phyloP scores from a whole-genome alignment of 139 green algal species.

The Gonium pectorale region DNA sequence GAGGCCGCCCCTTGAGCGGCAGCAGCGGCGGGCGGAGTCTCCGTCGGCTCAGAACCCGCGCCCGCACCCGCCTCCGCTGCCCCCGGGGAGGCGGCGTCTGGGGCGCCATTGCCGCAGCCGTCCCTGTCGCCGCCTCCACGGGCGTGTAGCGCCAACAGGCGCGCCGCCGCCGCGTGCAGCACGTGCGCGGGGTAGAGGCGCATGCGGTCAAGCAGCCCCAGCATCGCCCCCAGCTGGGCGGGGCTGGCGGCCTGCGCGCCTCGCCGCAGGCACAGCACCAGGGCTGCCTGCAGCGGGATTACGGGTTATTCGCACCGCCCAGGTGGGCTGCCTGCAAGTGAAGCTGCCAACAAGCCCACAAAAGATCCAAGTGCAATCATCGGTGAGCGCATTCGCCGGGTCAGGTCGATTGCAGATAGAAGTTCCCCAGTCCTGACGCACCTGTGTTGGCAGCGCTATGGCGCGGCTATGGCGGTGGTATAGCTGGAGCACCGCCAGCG shows the following conservation, averaged over 20 bases:
- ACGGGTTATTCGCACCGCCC: too few relatives aligned
- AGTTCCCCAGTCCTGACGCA: neutral
- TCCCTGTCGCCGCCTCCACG: neutral
- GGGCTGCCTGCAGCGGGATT: neutral
- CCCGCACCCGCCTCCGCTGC: neutral
- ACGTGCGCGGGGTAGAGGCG: neutral
- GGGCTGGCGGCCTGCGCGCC: neutral
- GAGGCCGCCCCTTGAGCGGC: neutral
- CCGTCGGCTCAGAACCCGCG: too few relatives aligned
- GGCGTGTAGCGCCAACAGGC: neutral
- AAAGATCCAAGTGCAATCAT: neutral
- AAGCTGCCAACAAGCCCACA: neutral
- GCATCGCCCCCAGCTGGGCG: neutral
- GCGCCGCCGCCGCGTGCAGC: neutral
- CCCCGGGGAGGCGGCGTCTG: neutral
- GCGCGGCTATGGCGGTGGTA: conserved; percentile 1
- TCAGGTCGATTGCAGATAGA: too few relatives aligned
- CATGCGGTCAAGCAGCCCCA: too few relatives aligned
- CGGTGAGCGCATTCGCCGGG: neutral
- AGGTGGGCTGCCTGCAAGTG: too few relatives aligned
- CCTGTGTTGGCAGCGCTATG: conserved; percentile 25
- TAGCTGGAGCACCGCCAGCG: neutral
- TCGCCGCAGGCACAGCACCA: neutral
- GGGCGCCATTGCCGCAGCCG: neutral
- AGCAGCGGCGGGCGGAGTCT: neutral